A percentile compares a stretch with the other conserved stretches of the same genome.
Conservation (phyloP, 2,329 filamentous ascomycete species). For the Phyllosticta citrichinensis region DNA sequence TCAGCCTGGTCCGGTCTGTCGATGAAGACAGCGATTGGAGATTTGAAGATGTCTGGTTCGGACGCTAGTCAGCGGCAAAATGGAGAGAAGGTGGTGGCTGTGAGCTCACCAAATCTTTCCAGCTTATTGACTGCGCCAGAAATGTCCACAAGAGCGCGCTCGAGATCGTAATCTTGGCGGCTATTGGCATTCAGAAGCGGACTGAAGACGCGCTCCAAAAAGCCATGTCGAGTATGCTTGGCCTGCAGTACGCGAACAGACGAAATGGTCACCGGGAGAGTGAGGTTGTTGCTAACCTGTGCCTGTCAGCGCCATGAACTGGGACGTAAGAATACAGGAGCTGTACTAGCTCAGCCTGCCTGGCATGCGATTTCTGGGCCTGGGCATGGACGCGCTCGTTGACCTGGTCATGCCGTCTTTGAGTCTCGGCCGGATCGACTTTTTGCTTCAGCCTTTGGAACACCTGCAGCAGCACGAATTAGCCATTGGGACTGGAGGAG, state of each 20-base stretch:
- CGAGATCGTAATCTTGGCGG: slow-evolving; percentile 62
- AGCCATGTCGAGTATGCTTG: slow-evolving; percentile 68
- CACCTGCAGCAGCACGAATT: slow-evolving; percentile 34
- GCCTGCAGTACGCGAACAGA: slow-evolving; percentile 77
- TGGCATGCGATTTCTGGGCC: slow-evolving; percentile 52
- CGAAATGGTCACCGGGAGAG: slow-evolving; percentile 78
- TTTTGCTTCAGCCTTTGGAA: slow-evolving; percentile 50
- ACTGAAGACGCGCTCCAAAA: slow-evolving; percentile 71
- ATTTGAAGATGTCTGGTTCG: slow-evolving; percentile 71
- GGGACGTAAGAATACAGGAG: not conserved
- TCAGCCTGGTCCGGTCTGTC: slow-evolving; percentile 63
- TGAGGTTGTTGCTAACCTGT: slow-evolving; percentile 58
- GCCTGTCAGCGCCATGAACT: slow-evolving; percentile 5
- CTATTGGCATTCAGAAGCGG: slow-evolving; percentile 63
- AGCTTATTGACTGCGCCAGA: slow-evolving; percentile 64
- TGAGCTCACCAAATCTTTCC: slow-evolving; percentile 60
- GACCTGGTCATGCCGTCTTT: slow-evolving; percentile 50
- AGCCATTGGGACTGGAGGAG: not conserved
- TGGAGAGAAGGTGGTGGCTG: not conserved
- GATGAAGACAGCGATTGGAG: slow-evolving; percentile 71
- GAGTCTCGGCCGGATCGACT: slow-evolving; percentile 47
- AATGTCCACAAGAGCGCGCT: slow-evolving; percentile 66
- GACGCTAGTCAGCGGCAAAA: slow-evolving; percentile 13
- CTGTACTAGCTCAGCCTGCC: slow-evolving; percentile 55
- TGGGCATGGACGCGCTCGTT: slow-evolving; percentile 49